These are phyloP conservation scores for Gentiana dahurica DNA, from an alignment of 257 asterid species.

Conservation along the genomic window DNA sequence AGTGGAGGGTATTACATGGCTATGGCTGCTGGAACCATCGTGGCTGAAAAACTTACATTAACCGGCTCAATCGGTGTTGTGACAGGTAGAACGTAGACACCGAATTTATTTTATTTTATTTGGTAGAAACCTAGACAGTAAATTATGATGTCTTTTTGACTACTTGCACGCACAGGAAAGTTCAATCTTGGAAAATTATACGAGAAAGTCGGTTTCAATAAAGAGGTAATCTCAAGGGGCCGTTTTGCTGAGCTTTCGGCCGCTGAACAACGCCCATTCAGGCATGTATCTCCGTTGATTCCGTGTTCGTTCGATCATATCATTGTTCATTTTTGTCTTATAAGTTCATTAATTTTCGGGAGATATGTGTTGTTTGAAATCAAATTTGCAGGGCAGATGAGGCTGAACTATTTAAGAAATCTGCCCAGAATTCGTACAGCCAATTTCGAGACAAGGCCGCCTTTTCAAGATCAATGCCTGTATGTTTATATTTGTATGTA, in stretches of 20 bases:
- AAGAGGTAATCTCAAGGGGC: constrained; percentile 89
- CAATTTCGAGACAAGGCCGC: constrained; percentile 94
- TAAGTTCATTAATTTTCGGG: too few species aligned
- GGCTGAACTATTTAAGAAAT: constrained; percentile 87
- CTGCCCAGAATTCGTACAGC: constrained; percentile 68
- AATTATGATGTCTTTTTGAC: background rate
- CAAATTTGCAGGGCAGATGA: constrained; percentile 60
- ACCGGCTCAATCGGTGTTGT: constrained; percentile 99
- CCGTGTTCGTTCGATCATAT: background rate
- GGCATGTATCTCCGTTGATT: constrained; percentile 28
- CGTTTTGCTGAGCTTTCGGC: constrained; percentile 81
- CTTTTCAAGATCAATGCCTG: constrained; percentile 89
- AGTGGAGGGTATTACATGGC: constrained; percentile 99
- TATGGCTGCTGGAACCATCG: constrained; percentile 79
- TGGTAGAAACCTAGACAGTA: background rate
- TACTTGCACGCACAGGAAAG: constrained; percentile 44
- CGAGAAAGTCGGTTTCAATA: constrained; percentile 84
- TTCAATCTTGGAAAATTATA: constrained; percentile 75
- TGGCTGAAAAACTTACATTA: constrained; percentile 84
- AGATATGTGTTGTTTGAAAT: too few species aligned
- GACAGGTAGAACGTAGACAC: constrained; percentile 45
- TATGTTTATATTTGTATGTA: constrained; percentile 22
- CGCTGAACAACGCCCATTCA: constrained; percentile 91
- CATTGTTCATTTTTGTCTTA: too few species aligned
- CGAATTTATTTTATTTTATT: too few species aligned